Evolutionary conservation across 805 yeast genomes (phyloP).

Genomic region (Candida stauntonica): DNA sequence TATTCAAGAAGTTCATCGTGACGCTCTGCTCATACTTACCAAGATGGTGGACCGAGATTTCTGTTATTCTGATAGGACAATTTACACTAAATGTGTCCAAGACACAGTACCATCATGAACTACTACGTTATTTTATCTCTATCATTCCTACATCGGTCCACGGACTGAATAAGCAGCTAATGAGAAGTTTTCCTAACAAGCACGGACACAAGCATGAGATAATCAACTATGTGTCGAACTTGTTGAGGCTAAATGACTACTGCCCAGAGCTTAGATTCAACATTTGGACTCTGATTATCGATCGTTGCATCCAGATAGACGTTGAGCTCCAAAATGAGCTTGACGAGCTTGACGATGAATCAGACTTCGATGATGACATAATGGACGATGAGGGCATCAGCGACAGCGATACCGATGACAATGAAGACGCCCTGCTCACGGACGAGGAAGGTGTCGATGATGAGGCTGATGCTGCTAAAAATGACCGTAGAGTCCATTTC

Average conservation of each 20-base stretch:
- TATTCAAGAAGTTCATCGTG: slow-evolving; percentile 66
- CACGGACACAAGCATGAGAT: slow-evolving; percentile 50
- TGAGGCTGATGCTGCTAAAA: slow-evolving; percentile 8
- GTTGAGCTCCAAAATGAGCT: slow-evolving; percentile 87
- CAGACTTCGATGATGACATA: slow-evolving; percentile 29
- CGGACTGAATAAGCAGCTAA: slow-evolving; percentile 54
- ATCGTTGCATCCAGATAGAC: slow-evolving; percentile 79
- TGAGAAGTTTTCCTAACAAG: slow-evolving; percentile 74
- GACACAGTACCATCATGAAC: slow-evolving; percentile 54
- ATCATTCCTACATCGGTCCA: slow-evolving; percentile 80
- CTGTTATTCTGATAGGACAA: slow-evolving; percentile 58
- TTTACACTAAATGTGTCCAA: slow-evolving; percentile 37
- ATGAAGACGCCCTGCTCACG: slow-evolving; percentile 20
- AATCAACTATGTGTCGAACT: slow-evolving; percentile 61
- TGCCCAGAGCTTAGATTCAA: slow-evolving; percentile 71
- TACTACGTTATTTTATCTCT: slow-evolving; percentile 58
- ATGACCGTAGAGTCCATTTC: slow-evolving; percentile 10
- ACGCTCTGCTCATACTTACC: slow-evolving; percentile 84
- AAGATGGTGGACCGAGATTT: slow-evolving; percentile 86
- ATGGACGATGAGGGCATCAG: slow-evolving; percentile 25
- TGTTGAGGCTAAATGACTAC: slow-evolving; percentile 56
- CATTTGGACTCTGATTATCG: slow-evolving; percentile 78
- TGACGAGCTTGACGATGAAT: slow-evolving; percentile 65
- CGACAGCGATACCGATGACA: slow-evolving; percentile 1
- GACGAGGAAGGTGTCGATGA: slow-evolving; percentile 27